A percentile compares a stretch with the other conserved stretches of the same genome.
Conservation (phyloP, 441 rosid genomes). For the Flueggea neowawraea region DNA sequence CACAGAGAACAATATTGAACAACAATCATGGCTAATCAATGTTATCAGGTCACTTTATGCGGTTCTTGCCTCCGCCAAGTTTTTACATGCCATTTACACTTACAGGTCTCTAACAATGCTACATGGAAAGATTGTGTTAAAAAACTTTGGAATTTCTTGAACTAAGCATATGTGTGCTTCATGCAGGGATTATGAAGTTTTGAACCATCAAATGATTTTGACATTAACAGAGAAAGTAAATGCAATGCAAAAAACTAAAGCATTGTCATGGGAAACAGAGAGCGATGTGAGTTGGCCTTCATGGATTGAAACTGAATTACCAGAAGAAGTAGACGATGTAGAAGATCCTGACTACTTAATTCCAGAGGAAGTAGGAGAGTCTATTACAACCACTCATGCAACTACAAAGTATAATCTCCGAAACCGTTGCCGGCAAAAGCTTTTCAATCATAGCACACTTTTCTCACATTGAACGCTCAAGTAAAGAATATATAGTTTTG, state of each 20-base stretch:
- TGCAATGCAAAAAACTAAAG: conserved; percentile 37
- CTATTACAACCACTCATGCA: conserved; percentile 19
- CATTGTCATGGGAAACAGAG: conserved; percentile 35
- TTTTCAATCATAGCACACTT: too few species aligned
- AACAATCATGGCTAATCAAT: conserved; percentile 32
- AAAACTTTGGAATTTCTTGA: not conserved
- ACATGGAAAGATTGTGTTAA: too few species aligned
- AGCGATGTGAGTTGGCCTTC: conserved; percentile 59
- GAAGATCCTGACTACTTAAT: conserved; percentile 58
- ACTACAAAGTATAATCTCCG: conserved; percentile 49
- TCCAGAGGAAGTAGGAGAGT: conserved; percentile 39
- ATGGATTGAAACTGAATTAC: conserved; percentile 61
- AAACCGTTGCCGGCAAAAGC: too few species aligned
- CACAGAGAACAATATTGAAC: conserved; percentile 38
- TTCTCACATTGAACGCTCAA: too few species aligned
- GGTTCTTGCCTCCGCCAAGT: conserved; percentile 27
- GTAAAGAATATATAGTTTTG: too few species aligned
- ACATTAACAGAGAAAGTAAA: conserved; percentile 60
- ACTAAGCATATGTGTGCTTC: not conserved
- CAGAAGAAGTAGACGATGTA: conserved; percentile 42
- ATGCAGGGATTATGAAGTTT: conserved; percentile 70
- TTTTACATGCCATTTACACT: conserved; percentile 49
- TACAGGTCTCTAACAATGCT: conserved; percentile 43
- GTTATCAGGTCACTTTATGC: conserved; percentile 28
- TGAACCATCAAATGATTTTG: conserved; percentile 63